Percentiles rank a stretch among this genome's conserved stretches.
Evolutionary conservation across 1,284 basidiomycete genomes (phyloP).

Genomic region (Neonothopanus nambi): DNA sequence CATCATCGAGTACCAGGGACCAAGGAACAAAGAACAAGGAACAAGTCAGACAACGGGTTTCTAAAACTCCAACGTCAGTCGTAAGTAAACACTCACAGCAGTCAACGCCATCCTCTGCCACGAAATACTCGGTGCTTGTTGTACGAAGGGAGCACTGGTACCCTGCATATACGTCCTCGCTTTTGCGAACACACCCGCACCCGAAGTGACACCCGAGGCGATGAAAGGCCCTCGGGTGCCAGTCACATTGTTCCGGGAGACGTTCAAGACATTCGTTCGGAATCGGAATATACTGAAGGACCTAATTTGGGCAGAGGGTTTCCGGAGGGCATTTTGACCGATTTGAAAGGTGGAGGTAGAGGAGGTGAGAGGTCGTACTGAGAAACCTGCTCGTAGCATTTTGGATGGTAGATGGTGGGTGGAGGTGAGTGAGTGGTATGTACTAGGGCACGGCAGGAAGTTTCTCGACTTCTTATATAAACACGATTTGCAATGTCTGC

Average conservation of each 20-base stretch:
- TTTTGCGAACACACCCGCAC: background rate
- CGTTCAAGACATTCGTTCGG: no score
- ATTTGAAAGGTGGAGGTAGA: background rate
- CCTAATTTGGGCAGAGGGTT: conserved; percentile 1
- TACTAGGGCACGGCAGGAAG: no score
- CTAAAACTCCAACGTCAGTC: background rate
- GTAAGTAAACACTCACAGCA: conserved; percentile 34
- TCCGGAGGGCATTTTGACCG: no score
- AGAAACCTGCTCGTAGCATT: conserved; percentile 10
- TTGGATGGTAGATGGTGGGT: no score
- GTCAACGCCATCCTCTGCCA: conserved; percentile 45
- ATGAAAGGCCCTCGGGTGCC: background rate
- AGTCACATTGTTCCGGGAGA: background rate
- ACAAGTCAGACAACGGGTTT: background rate
- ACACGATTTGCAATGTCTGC: conserved; percentile 1
- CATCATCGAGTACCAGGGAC: no score
- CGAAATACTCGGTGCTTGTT: conserved; percentile 33
- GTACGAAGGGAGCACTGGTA: conserved; percentile 26
- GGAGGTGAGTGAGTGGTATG: background rate
- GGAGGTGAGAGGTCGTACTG: background rate
- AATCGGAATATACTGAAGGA: conserved; percentile 14
- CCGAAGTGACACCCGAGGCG: no score
- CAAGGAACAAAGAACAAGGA: no score
- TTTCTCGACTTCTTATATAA: background rate
- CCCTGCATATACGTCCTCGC: conserved; percentile 33